phyloP scores from a whole-genome alignment of 192 early-diverging fungal genomes.

The Gorgonomyces haynaldii region DNA sequence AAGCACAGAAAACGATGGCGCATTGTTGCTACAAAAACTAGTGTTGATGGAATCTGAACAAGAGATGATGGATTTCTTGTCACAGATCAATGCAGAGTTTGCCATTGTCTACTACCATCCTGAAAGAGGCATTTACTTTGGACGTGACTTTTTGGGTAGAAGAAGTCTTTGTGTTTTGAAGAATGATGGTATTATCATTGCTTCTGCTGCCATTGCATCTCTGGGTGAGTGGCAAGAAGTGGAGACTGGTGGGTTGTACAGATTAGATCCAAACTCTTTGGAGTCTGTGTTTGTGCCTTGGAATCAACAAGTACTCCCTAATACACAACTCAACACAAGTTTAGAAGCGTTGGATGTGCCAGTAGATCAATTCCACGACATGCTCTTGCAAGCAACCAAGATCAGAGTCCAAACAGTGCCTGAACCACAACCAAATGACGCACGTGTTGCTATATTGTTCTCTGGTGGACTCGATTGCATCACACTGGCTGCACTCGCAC shows the following conservation, averaged over 20 bases:
- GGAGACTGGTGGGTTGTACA: slow-evolving; percentile 66
- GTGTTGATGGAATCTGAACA: not conserved
- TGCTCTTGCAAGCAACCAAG: not conserved
- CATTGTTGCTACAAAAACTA: not conserved
- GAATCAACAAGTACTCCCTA: not conserved
- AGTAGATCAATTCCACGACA: not conserved
- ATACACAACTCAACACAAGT: too few species aligned
- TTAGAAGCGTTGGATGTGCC: not conserved
- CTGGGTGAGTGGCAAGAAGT: slow-evolving; percentile 55
- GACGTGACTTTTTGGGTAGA: slow-evolving; percentile 76
- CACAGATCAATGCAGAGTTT: slow-evolving; percentile 65
- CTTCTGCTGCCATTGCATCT: slow-evolving; percentile 26
- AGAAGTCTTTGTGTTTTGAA: slow-evolving; percentile 50
- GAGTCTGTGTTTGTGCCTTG: slow-evolving; percentile 5
- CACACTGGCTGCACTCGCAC: slow-evolving; percentile 68
- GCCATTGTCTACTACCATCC: slow-evolving; percentile 58
- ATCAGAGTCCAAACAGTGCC: not conserved
- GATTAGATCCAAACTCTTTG: slow-evolving; percentile 35
- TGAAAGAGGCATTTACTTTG: slow-evolving; percentile 55
- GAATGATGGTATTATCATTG: not conserved
- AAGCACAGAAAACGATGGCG: slow-evolving; percentile 3
- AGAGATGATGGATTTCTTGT: slow-evolving; percentile 24
- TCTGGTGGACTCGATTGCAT: slow-evolving; percentile 95
- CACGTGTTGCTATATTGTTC: slow-evolving; percentile 71
- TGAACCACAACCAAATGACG: not conserved